Base-by-base conservation (phyloP, 2,329 filamentous ascomycete genomes). In the Paraconiothyrium sp. region DNA sequence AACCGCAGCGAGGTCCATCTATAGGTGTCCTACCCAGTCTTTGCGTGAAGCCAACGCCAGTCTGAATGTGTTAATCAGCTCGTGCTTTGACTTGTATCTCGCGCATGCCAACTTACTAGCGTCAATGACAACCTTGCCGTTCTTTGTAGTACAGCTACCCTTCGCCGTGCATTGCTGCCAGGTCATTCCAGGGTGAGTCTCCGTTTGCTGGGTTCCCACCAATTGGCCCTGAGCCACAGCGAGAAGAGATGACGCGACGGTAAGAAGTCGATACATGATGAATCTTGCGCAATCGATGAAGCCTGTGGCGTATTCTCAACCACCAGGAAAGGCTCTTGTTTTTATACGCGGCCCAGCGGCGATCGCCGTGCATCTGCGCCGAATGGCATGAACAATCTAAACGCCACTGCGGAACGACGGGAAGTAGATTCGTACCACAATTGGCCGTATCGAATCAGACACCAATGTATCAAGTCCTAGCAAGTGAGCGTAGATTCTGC, bases 1-100 rank as follows among this genome's bases (percentile, higher is more conserved):
- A 14, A 24, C 11, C 10, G 39, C 14, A 11, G 35, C 9, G 46
- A 30, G 32, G 34, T 27, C 9, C 16, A 39, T 11, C 14, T 20
- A n/a, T 7, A 9, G 9, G 2, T 20, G 13, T 5, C 49, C 35
- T 54, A 55, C 64, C 71, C 67, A 16, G 52, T 62, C 58, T 66
- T 71, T 34, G 60, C 62, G 59, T 88, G 84, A 54, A 86, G 74
- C 86, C 86, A 88, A 57, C 85, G 82, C 85, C 85, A 88, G 78
- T 87, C 52, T 55, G 22, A 24, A 11, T 39, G 49, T 13, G 14
- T 9, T 10, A 14, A 35, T 55, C 16, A 54, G 37, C 11, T 30
- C 30, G 24, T 16, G 10, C 20, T 30, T 43, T 27, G 13, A 8
- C 4, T 30, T 20, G 9, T 10, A 48, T 14, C 5, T 30, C 24